These are phyloP conservation scores for Tephrocybe sp. DNA, from an alignment of 768 basidiomycete genomes.

Conservation along the genomic window DNA sequence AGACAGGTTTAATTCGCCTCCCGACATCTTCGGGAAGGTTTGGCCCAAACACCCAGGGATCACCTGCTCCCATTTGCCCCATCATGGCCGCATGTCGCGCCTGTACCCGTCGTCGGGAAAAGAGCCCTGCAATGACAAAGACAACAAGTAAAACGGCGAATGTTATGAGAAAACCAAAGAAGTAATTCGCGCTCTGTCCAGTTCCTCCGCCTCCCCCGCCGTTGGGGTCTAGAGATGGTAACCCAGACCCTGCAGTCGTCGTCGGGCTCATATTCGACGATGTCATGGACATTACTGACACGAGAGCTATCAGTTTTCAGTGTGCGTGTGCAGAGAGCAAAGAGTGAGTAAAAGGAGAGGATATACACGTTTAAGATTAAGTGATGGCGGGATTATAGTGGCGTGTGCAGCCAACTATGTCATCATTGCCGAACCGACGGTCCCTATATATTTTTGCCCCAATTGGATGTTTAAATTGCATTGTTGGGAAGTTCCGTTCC, in stretches of 20 bases:
- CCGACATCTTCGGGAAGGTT: constrained; percentile 1
- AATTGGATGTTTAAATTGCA: not conserved
- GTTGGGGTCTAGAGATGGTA: constrained; percentile 4
- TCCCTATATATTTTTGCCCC: not conserved
- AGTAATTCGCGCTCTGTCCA: constrained; percentile 41
- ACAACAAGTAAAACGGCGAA: constrained; percentile 48
- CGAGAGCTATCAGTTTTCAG: not conserved
- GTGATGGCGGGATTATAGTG: constrained; percentile 5
- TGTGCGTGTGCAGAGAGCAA: not conserved
- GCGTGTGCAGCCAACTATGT: constrained; percentile 6
- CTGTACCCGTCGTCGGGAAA: constrained; percentile 40
- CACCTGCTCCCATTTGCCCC: constrained; percentile 6
- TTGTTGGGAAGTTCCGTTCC: not conserved
- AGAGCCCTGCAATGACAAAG: constrained; percentile 51
- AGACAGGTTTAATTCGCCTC: constrained; percentile 11
- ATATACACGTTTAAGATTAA: not conserved
- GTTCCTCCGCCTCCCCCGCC: constrained; percentile 7
- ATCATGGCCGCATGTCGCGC: constrained; percentile 22
- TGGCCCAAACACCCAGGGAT: constrained; percentile 20
- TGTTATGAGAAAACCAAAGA: constrained; percentile 53
- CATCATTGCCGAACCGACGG: constrained; percentile 2
- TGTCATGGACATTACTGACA: not conserved
- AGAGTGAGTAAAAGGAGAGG: not conserved
- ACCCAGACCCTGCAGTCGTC: not conserved
- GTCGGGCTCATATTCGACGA: not conserved